phyloP scores from a whole-genome alignment of 495 filamentous ascomycete genomes.

The Penicillium parvum region DNA sequence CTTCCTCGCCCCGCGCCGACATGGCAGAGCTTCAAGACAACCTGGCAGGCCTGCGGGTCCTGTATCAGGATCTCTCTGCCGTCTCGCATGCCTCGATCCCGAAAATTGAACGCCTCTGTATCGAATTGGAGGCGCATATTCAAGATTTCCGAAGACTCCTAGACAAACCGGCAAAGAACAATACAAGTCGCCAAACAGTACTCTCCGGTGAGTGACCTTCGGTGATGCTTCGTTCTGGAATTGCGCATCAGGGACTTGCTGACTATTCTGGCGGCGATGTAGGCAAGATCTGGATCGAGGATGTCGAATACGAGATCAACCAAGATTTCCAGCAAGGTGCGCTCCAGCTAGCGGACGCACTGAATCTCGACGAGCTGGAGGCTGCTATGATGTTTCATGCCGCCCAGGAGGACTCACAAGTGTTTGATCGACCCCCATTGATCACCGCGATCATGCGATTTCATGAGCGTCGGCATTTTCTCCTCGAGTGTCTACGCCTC shows the following conservation, averaged over 20 bases:
- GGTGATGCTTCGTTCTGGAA: background rate
- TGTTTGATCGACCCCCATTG: conserved; percentile 62
- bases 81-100: conserved; percentile 57
- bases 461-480: conserved; percentile 70
- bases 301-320: conserved; percentile 76
- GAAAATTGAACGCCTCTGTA: conserved; percentile 58
- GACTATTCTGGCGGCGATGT: conserved; percentile 21
- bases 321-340: conserved; percentile 77
- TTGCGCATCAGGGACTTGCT: conserved; percentile 17
- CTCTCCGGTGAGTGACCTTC: conserved; percentile 43
- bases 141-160: conserved; percentile 73
- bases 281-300: conserved; percentile 69
- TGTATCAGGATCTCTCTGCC: conserved; percentile 73
- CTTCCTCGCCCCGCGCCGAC: conserved; percentile 18
- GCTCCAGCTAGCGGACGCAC: conserved; percentile 74
- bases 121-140: conserved; percentile 64
- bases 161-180: conserved; percentile 67
- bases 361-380: conserved; percentile 85
- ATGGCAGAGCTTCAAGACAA: conserved; percentile 55
- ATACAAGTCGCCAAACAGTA: conserved; percentile 58
- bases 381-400: conserved; percentile 69
- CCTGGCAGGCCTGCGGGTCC: conserved; percentile 64
- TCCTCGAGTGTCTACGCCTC: conserved; percentile 79
- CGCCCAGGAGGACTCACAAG: conserved; percentile 58
- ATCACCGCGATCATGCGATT: conserved; percentile 77